A percentile compares a stretch with the other conserved stretches of the same genome.
These are phyloP conservation scores for Leccinum brunneo-olivaceum DNA, from an alignment of 1,284 basidiomycete genomes.

Conservation along the genomic window DNA sequence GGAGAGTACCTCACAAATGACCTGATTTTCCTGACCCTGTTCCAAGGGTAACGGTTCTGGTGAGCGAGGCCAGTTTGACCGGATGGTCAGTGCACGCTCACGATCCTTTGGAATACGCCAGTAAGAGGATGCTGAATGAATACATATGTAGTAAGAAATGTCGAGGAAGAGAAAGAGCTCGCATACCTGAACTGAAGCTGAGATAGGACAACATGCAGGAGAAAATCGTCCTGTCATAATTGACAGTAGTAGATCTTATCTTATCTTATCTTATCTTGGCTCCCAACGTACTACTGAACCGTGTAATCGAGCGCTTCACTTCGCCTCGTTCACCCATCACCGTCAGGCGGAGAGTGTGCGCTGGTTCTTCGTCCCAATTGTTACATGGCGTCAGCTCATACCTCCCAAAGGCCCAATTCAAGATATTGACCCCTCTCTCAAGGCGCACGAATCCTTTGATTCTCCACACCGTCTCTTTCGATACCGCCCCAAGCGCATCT, in stretches of 20 bases:
- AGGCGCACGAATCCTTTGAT: constrained; percentile 78
- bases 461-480: constrained; percentile 67
- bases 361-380: constrained; percentile 27
- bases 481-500: constrained; percentile 46
- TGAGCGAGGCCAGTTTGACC: constrained; percentile 13
- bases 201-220: constrained; percentile 40
- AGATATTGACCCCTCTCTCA: constrained; percentile 45
- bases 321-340: constrained; percentile 87
- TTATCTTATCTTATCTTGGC: constrained; percentile 26
- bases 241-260: constrained; percentile 14
- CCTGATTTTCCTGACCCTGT: constrained; percentile 23
- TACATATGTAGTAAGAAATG: constrained; percentile 4
- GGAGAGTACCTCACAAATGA: constrained; percentile 51
- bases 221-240: constrained; percentile 1
- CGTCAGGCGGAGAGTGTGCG: constrained; percentile 53
- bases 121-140: constrained; percentile 42
- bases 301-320: constrained; percentile 52
- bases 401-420: constrained; percentile 90
- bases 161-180: background rate
- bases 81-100: constrained; percentile 33
- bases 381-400: constrained; percentile 55
- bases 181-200: constrained; percentile 46
- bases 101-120: constrained; percentile 54
- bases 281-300: constrained; percentile 50
- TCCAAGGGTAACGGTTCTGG: constrained; percentile 1